Evolutionary conservation across 2,329 filamentous ascomycete species (phyloP), one percentile per base, ranked within the genome.

Genomic region (Apiospora sp.): DNA sequence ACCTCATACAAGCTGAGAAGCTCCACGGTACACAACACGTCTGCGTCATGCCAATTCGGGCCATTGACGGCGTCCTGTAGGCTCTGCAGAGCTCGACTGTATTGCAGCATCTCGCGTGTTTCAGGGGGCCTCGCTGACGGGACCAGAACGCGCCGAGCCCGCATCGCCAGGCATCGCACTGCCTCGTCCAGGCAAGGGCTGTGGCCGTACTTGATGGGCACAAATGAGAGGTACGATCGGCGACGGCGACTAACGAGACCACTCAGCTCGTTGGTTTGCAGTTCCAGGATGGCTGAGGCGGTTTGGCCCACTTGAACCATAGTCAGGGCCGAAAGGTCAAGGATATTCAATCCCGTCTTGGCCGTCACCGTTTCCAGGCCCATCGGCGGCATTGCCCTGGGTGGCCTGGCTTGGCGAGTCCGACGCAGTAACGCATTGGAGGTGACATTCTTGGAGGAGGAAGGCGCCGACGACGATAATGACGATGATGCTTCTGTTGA

Each of bases 1-100:
- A 75, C 73, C 74, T 74, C 74, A 48, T 68, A 75, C 51, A 75
- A 49, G 46, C 71, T 74, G 44, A 75, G 58, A 27, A 75, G 67
- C 43, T 75, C 72, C 8, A 75, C 71, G 24, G 74, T 70, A 19
- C 72, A 71, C n/a, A 75, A 67, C 41, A 74, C 72, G 30, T 73
- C 69, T n/a, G 74, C 46, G 16, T 68, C 68, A 48, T 48, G 12
- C 68, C 68, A 71, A 41, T 61, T 44, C 19, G 46, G 58, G 37
- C 71, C 48, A 34, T 73, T 61, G n/a, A 73, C 71, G 3, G 72
- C 72, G 2, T 68, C 37, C 27, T 73, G 72, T 22, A 73, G 61
- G 41, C 72, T 72, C 13, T 64, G 68, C 27, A 73, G 41, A 12
- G 72, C 72, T 37, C 64, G 51, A 3, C 72, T 68, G 68, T 73